Evolutionary conservation across 2,329 filamentous ascomycete genomes (phyloP).

Genomic region (Nothophaeocryptopus gaeumannii): DNA sequence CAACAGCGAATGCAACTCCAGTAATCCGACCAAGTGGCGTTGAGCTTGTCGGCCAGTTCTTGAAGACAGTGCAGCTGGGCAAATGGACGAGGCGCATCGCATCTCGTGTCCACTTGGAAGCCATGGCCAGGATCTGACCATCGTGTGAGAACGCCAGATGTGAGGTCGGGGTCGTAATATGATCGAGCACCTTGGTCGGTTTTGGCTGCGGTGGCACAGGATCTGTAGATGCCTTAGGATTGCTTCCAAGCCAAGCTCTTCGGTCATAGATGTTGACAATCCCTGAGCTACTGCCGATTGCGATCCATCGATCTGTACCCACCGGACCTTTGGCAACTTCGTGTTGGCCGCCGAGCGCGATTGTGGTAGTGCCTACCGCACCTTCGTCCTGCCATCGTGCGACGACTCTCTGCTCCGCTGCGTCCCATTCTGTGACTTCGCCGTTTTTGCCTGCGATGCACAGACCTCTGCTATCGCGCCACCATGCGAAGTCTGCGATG

Average conservation of each 20-base stretch:
- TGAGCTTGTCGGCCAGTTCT: conserved; percentile 91
- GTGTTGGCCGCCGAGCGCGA: conserved; percentile 71
- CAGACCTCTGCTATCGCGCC: conserved; percentile 77
- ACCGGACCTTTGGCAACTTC: conserved; percentile 54
- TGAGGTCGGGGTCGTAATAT: conserved; percentile 82
- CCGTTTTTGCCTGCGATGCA: conserved; percentile 82
- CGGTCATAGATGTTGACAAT: conserved; percentile 95
- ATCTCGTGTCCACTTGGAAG: conserved; percentile 82
- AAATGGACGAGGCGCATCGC: conserved; percentile 84
- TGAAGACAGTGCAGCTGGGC: conserved; percentile 88
- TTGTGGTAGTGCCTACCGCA: conserved; percentile 76
- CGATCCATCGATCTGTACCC: conserved; percentile 84
- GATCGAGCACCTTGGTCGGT: conserved; percentile 72
- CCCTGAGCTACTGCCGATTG: conserved; percentile 78
- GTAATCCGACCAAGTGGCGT: conserved; percentile 85
- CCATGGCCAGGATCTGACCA: conserved; percentile 84
- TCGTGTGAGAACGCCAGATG: conserved; percentile 79
- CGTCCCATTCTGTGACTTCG: conserved; percentile 84
- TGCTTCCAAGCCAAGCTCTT: conserved; percentile 51
- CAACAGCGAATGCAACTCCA: conserved; percentile 47
- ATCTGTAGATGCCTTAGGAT: conserved; percentile 12
- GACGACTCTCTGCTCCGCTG: conserved; percentile 65
- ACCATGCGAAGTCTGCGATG: conserved; percentile 90
- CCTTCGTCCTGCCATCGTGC: conserved; percentile 89
- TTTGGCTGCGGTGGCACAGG: conserved; percentile 63